phyloP scores from a whole-genome alignment of 2,329 filamentous ascomycete species.

The Xylariaceae sp. region DNA sequence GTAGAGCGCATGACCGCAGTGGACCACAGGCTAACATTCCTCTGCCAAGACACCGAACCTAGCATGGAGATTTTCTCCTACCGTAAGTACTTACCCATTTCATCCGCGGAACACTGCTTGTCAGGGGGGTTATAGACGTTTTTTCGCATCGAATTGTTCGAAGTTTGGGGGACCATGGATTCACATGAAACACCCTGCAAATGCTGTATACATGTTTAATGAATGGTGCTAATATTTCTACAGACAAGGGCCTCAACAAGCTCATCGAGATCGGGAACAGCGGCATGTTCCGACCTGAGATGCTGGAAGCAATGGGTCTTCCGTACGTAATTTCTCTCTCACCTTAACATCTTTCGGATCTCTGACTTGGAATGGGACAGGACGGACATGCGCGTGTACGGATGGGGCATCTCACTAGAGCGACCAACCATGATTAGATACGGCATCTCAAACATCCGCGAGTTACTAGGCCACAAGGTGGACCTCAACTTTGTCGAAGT shows the following conservation, averaged over 20 bases:
- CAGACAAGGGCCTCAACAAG: conserved; percentile 60
- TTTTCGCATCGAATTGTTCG: too few species aligned
- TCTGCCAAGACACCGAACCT: conserved; percentile 70
- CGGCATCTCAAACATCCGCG: conserved; percentile 80
- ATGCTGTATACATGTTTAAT: too few species aligned
- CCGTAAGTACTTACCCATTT: conserved; percentile 30
- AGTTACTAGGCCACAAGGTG: conserved; percentile 90
- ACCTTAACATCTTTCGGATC: too few species aligned
- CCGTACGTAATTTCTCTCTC: conserved; percentile 34
- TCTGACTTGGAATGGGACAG: neutral
- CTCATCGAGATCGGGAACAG: conserved; percentile 97
- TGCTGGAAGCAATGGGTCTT: conserved; percentile 90
- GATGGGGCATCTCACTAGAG: conserved; percentile 87
- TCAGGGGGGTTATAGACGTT: too few species aligned
- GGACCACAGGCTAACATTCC: too few species aligned
- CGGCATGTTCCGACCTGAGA: conserved; percentile 97
- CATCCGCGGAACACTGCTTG: neutral
- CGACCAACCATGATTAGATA: conserved; percentile 98
- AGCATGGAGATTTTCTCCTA: conserved; percentile 98
- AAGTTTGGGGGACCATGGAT: too few species aligned
- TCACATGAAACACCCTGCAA: too few species aligned
- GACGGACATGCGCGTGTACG: conserved; percentile 89
- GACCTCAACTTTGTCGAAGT: conserved; percentile 87
- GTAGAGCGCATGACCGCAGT: too few species aligned
- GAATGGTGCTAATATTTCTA: neutral